Conservation (phyloP, 176 grass and related monocot species). For the Zizania latifolia region DNA sequence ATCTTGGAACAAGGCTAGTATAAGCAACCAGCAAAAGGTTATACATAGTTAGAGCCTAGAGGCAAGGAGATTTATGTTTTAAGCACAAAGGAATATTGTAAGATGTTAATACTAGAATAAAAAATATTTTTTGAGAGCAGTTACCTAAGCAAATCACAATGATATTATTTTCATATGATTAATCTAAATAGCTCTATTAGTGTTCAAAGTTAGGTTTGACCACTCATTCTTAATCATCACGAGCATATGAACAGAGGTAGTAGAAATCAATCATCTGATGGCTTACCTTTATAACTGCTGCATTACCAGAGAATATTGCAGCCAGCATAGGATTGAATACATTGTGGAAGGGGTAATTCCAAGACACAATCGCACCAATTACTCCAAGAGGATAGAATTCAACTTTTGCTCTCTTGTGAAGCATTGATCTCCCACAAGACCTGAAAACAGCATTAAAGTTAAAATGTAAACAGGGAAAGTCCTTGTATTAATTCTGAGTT, state of each 20-base stretch:
- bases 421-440: constrained; percentile 78
- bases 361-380: constrained; percentile 95
- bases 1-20: neutral
- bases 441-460: constrained; percentile 36
- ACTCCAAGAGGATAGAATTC: constrained; percentile 96
- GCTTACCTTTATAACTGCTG: constrained; percentile 93
- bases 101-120: too few species aligned
- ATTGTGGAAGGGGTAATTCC: constrained; percentile 99
- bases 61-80: too few species aligned
- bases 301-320: constrained; percentile 95
- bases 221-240: neutral
- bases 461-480: neutral
- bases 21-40: neutral
- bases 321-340: constrained; percentile 92
- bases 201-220: neutral
- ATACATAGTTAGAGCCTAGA: neutral
- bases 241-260: neutral
- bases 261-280: neutral
- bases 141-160: too few species aligned
- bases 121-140: too few species aligned
- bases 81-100: too few species aligned
- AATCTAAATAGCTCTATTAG: neutral
- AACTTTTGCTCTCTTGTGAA: constrained; percentile 91
- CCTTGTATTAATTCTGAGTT: neutral
- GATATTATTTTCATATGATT: too few species aligned